Conservation (phyloP, 2,329 filamentous ascomycete genomes). For the Microsporum ferrugineum region DNA sequence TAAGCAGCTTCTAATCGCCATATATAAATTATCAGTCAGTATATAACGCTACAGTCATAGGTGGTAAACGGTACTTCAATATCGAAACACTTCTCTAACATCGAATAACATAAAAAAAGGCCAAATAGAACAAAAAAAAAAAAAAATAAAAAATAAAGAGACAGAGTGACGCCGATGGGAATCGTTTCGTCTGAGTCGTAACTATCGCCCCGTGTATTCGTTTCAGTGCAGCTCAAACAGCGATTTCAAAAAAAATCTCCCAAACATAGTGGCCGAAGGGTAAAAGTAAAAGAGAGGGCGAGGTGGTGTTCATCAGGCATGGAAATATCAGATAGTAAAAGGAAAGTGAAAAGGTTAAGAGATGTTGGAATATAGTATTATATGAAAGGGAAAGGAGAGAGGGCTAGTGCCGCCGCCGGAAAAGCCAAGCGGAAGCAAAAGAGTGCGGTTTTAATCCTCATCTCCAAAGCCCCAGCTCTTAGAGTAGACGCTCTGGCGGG, state of each 20-base stretch:
- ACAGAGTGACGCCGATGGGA: not conserved
- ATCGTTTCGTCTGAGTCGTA: slow-evolving; percentile 4
- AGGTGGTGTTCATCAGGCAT: not conserved
- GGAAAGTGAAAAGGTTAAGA: not conserved
- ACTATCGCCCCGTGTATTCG: slow-evolving; percentile 2
- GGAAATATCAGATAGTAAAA: not conserved
- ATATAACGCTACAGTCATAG: not conserved
- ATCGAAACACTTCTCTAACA: slow-evolving; percentile 1
- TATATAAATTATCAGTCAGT: not conserved
- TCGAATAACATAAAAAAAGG: not conserved
- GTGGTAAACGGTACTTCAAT: not conserved
- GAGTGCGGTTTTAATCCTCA: slow-evolving; percentile 18
- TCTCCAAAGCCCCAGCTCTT: slow-evolving; percentile 35
- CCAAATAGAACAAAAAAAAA: not conserved
- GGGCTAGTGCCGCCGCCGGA: not conserved
- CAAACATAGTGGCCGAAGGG: not conserved
- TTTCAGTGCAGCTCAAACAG: not conserved
- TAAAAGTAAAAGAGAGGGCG: not conserved
- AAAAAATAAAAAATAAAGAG: not conserved
- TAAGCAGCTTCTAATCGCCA: not conserved
- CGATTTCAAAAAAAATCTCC: slow-evolving; percentile 3
- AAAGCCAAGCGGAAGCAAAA: not conserved
- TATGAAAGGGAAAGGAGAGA: not conserved
- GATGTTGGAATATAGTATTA: not conserved
- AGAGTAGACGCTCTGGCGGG: slow-evolving; percentile 23